Evolutionary conservation across 768 basidiomycete genomes (phyloP).

Genomic region (Mycena chlorophos): DNA sequence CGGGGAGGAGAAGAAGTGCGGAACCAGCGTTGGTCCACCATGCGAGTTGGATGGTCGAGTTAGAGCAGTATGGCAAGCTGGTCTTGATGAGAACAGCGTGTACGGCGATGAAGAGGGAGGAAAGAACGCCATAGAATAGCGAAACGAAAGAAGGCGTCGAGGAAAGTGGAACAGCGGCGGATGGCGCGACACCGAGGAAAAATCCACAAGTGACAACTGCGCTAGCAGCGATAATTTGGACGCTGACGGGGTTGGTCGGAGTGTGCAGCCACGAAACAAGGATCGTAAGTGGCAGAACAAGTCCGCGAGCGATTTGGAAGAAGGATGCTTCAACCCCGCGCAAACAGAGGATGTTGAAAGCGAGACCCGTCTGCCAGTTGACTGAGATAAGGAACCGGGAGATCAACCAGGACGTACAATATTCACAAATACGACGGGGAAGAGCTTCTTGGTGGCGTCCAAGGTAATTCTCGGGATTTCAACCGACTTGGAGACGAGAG

Average conservation of each 20-base stretch:
- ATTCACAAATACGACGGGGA: conserved; percentile 66
- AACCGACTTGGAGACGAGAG: conserved; percentile 47
- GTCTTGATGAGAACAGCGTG: conserved; percentile 76
- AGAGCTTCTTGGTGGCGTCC: conserved; percentile 54
- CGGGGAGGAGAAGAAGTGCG: conserved; percentile 62
- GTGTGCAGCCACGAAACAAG: conserved; percentile 64
- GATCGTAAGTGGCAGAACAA: conserved; percentile 83
- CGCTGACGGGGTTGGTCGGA: conserved; percentile 48
- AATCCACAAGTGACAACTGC: conserved; percentile 72
- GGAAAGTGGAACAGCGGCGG: conserved; percentile 39
- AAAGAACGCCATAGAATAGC: conserved; percentile 68
- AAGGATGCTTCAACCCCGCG: conserved; percentile 79
- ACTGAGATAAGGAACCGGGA: not conserved
- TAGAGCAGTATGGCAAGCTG: conserved; percentile 65
- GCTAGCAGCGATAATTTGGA: conserved; percentile 58
- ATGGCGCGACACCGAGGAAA: conserved; percentile 71
- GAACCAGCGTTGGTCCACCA: conserved; percentile 80
- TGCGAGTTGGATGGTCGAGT: conserved; percentile 71
- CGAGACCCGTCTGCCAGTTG: conserved; percentile 40
- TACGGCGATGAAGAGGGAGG: conserved; percentile 73
- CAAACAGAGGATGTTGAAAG: conserved; percentile 79
- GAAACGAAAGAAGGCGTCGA: conserved; percentile 55
- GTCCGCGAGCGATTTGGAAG: conserved; percentile 86
- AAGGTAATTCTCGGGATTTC: conserved; percentile 59
- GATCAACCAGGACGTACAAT: conserved; percentile 41